Base-by-base conservation (phyloP, 768 basidiomycete species). In the Collybia sp. region DNA sequence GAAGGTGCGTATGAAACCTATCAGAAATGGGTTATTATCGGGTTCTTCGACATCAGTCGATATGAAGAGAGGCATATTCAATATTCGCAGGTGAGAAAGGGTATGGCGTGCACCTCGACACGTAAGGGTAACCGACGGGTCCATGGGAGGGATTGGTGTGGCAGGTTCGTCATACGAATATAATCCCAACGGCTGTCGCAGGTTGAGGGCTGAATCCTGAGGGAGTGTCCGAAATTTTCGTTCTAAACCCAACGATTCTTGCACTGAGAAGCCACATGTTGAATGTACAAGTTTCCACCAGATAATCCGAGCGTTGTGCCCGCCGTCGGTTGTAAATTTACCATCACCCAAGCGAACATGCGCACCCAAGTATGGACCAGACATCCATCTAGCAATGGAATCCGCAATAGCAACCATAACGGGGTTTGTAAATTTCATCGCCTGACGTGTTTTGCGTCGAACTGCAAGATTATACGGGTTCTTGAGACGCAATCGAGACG, bases 301-400 rank as follows among this genome's bases (percentile, higher is more conserved):
- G 16, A 80, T 54, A 8, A 56, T 48, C 34, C 73, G 68, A 20
- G 75, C 63, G 32, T 76, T 85, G 19, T 43, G 48, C 13, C 56
- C 52, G 5, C 71, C 68, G 10, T 70, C 62, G 13, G 50, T 53
- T 50, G 64, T 66, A 59, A 90, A 93, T 0, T 65, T 52, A 1
- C 86, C 84, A 51, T 90, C 87, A 3, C 82, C 82, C 6, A 88
- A 54, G 6, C 89, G 79, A 2, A 91, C 59, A 55, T 91, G 88
- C 2, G 75, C 75, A 1, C 77, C 83, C 16, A 85, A 57, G 55
- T 82, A 91, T 2, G 58, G 50, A 1, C 65, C 70, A 25, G 72
- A 76, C 13, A 83, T 60, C 20, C 54, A 50, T 6, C 55, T 55
- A 13, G 65, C 57, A 17, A 91, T 79, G 10, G 56, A 56, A 31